Percentiles rank a stretch among this genome's conserved stretches.
Conservation (phyloP, 179 eudicot species). For the Patellifolia procumbens region DNA sequence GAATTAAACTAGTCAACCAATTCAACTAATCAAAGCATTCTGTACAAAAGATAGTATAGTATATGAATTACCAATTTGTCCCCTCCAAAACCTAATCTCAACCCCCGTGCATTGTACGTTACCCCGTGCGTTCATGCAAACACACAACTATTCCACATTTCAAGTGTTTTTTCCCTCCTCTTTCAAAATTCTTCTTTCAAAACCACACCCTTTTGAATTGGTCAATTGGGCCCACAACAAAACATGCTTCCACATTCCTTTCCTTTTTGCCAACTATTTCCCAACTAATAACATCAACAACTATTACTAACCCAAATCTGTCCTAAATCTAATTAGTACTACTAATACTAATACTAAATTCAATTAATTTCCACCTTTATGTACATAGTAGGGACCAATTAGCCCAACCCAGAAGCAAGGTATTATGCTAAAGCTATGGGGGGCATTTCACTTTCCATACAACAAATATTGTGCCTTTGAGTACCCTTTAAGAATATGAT, state of each 20-base stretch:
- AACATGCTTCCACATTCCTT: slow-evolving; percentile 4
- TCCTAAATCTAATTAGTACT: slow-evolving; percentile 8
- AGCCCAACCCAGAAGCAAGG: slow-evolving; percentile 43
- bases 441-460: slow-evolving; percentile 21
- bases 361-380: slow-evolving; percentile 22
- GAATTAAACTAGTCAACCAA: slow-evolving; percentile 32
- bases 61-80: slow-evolving; percentile 24
- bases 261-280: slow-evolving; percentile 31
- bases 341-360: slow-evolving; percentile 21
- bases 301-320: slow-evolving; percentile 39
- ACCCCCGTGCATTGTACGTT: too few species aligned
- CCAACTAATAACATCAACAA: slow-evolving; percentile 29
- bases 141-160: slow-evolving; percentile 14
- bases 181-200: slow-evolving; percentile 19
- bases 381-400: slow-evolving; percentile 40
- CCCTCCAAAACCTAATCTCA: slow-evolving; percentile 28
- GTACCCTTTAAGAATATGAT: slow-evolving; percentile 55
- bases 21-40: slow-evolving; percentile 17
- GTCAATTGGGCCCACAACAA: slow-evolving; percentile 14
- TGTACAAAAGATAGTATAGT: slow-evolving; percentile 25
- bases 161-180: not conserved
- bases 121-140: too few species aligned
- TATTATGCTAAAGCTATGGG: slow-evolving; percentile 30
- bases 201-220: slow-evolving; percentile 26
- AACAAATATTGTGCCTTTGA: slow-evolving; percentile 24